Evolutionary conservation across 225 moss, liverwort and hornwort species (phyloP), one percentile per base, ranked within the genome.

Genomic region (Sphagnum tenellum): DNA sequence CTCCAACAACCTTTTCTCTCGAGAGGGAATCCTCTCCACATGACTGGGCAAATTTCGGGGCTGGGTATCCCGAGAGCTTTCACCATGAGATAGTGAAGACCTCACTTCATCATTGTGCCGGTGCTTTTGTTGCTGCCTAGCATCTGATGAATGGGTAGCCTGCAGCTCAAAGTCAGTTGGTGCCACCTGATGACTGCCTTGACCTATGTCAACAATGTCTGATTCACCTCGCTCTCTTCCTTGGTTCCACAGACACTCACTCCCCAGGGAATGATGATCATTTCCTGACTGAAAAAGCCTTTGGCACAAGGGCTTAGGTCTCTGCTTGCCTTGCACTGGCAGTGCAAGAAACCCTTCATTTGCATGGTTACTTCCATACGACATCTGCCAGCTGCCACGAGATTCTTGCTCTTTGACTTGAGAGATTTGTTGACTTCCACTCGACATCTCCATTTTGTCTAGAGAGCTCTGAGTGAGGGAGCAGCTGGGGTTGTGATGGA

Each of bases 401-500:
- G 89, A 89, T 7, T 69, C 86, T 74, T 89, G 89, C 14, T 86
- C 80, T 69, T 87, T 89, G 50, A 78, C 83, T 59, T 78, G 50
- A 9, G 88, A 85, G 49, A 90, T 75, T 69, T 96, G 92, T 66
- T 85, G 88, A 77, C 86, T 96, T 9, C 89, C 92, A 70, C 89
- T 89, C 4, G 89, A 92, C 14, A 81, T 78, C 61, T 96, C 96
- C 60, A 88, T 92, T 66, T 88, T 92, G 5, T 96, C 95, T 66
- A 92, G 72, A n/a, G 92, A 96, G 57, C 82, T 96, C 70, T 89
- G 96, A 7, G 92, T 92, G 50, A 91, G 77, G 4, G 91, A 94
- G 70, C 94, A 94, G 71, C 91, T 91, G 11, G 95, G 80, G 64
- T 92, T 89, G 77, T 96, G 95, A 47, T 92, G 89, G 44, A 92